Evolutionary conservation across 768 basidiomycete species (phyloP).

Genomic region (Tephrocybe sp.): DNA sequence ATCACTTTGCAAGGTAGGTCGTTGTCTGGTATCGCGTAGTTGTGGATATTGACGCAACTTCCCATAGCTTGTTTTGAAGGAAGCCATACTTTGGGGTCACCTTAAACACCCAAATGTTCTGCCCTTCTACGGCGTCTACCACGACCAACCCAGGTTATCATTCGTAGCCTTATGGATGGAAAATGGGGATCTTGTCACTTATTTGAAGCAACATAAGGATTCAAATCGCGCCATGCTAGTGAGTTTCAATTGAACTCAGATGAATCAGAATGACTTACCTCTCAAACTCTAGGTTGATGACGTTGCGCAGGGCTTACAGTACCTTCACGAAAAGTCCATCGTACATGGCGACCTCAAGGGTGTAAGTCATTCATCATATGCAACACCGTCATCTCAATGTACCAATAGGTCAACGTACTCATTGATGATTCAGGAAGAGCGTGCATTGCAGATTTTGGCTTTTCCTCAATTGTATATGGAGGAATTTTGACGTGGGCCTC

Average conservation of each 20-base stretch:
- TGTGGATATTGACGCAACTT: neutral
- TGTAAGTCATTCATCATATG: constrained; percentile 19
- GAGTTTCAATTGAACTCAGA: neutral
- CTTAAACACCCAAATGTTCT: neutral
- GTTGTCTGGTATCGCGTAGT: neutral
- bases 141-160: neutral
- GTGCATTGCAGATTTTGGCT: constrained; percentile 23
- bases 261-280: too few relatives aligned
- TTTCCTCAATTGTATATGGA: constrained; percentile 13
- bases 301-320: constrained; percentile 26
- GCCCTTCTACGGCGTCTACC: neutral
- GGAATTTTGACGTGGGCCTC: too few relatives aligned
- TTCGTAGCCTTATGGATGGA: constrained; percentile 1
- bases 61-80: neutral
- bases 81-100: neutral
- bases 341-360: constrained; percentile 45
- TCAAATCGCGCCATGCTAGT: neutral
- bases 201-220: neutral
- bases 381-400: neutral
- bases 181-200: neutral
- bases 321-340: constrained; percentile 30
- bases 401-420: constrained; percentile 19
- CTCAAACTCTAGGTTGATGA: constrained; percentile 20
- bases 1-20: neutral
- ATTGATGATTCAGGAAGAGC: constrained; percentile 14